phyloP scores from a whole-genome alignment of 2,329 filamentous ascomycete species.

The Alternaria angustiovoidea region DNA sequence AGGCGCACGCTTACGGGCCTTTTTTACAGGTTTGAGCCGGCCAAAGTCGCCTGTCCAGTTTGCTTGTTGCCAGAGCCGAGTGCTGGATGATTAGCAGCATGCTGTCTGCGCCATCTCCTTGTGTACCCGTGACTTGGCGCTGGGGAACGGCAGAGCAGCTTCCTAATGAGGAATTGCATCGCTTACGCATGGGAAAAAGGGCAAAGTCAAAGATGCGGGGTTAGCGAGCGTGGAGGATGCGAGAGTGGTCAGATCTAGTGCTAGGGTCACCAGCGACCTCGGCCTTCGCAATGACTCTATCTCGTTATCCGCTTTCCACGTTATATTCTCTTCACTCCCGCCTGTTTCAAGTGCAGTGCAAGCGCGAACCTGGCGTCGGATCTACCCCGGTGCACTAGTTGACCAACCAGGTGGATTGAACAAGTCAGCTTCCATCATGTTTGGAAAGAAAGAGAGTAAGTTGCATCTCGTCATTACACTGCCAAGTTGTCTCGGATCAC shows the following conservation, averaged over 20 bases:
- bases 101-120: constrained; percentile 1
- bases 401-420: background rate
- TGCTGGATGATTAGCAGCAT: background rate
- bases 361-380: constrained; percentile 2
- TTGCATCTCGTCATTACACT: constrained; percentile 13
- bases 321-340: constrained; percentile 9
- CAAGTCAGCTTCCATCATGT: constrained; percentile 32
- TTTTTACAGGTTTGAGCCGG: constrained; percentile 6
- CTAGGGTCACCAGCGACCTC: constrained; percentile 25
- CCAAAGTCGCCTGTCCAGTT: constrained; percentile 11
- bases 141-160: constrained; percentile 21
- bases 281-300: constrained; percentile 16
- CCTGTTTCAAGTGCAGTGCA: constrained; percentile 1
- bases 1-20: constrained; percentile 12
- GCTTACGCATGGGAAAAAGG: constrained; percentile 12
- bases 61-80: constrained; percentile 1
- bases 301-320: background rate
- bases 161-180: constrained; percentile 20
- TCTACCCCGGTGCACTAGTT: constrained; percentile 11
- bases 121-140: constrained; percentile 14
- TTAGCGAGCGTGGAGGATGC: constrained; percentile 22
- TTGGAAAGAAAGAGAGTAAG: constrained; percentile 46
- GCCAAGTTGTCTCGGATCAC: constrained; percentile 17
- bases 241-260: constrained; percentile 14
- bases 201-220: constrained; percentile 29